These are phyloP conservation scores for Nephromyces sp. DNA, from an alignment of 169 alveolate genomes.

Conservation along the genomic window DNA sequence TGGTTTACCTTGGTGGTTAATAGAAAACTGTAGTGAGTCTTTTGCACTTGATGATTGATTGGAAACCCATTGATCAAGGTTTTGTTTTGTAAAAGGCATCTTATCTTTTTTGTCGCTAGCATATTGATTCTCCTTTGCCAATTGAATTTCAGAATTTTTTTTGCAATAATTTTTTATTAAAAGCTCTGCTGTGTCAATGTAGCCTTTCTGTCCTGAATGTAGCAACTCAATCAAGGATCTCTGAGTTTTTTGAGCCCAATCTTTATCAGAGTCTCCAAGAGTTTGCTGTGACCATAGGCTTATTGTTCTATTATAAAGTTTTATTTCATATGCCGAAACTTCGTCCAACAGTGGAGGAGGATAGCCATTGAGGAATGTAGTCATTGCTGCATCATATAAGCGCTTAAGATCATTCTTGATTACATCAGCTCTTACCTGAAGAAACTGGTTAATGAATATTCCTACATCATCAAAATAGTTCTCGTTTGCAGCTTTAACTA, in stretches of 20 bases:
- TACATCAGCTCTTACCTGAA: slow-evolving; percentile 10
- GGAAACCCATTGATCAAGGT: too few relatives aligned
- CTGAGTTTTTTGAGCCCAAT: not conserved
- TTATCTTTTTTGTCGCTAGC: too few relatives aligned
- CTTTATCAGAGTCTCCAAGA: not conserved
- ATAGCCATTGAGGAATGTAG: not conserved
- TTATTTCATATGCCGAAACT: not conserved
- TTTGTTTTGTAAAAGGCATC: too few relatives aligned
- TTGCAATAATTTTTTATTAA: too few relatives aligned
- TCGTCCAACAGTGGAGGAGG: not conserved
- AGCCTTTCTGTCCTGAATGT: not conserved
- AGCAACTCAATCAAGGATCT: not conserved
- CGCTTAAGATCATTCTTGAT: not conserved
- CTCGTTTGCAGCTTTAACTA: slow-evolving; percentile 27
- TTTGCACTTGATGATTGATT: too few relatives aligned
- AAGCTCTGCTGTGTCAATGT: not conserved
- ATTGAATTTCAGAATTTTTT: too few relatives aligned
- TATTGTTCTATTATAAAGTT: not conserved
- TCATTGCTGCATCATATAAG: not conserved
- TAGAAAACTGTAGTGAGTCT: too few relatives aligned
- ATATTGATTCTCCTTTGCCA: too few relatives aligned
- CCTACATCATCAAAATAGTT: slow-evolving; percentile 26
- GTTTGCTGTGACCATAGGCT: not conserved
- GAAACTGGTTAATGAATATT: slow-evolving; percentile 34
- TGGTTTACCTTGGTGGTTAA: not conserved